Evolutionary conservation across 2,329 filamentous ascomycete species (phyloP).

Genomic region (Dendryphion nanum): DNA sequence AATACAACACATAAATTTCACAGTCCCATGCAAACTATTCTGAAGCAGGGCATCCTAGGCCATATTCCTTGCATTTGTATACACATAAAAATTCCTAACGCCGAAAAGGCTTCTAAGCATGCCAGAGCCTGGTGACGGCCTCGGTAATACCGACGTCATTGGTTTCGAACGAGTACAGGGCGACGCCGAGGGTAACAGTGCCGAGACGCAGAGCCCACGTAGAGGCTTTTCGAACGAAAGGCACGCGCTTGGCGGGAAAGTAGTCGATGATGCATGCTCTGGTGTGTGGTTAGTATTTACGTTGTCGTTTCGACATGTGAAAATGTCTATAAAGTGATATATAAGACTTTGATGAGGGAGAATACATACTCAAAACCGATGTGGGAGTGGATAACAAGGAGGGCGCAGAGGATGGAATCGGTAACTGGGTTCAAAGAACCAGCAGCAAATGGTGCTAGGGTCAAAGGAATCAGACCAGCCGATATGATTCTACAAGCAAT

Average conservation of each 20-base stretch:
- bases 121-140: slow-evolving; percentile 86
- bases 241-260: slow-evolving; percentile 70
- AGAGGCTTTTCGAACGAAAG: slow-evolving; percentile 63
- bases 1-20: too few species aligned
- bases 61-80: too few species aligned
- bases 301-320: too few species aligned
- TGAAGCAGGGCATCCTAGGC: too few species aligned
- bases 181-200: slow-evolving; percentile 79
- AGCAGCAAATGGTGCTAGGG: slow-evolving; percentile 85
- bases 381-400: slow-evolving; percentile 88
- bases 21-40: too few species aligned
- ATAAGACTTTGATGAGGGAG: not conserved
- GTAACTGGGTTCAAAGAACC: slow-evolving; percentile 86
- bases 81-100: too few species aligned
- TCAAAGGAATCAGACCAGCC: slow-evolving; percentile 79
- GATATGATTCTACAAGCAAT: slow-evolving; percentile 63
- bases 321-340: not conserved
- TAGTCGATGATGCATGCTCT: slow-evolving; percentile 84
- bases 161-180: slow-evolving; percentile 98
- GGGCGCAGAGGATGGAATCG: slow-evolving; percentile 80
- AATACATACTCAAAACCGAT: slow-evolving; percentile 78
- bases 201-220: slow-evolving; percentile 76
- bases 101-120: slow-evolving; percentile 67
- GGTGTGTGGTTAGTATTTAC: slow-evolving; percentile 7
- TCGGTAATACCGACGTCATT: slow-evolving; percentile 95